Evolutionary conservation across 2,329 filamentous ascomycete species (phyloP).

Genomic region (Scedosporium boydii): DNA sequence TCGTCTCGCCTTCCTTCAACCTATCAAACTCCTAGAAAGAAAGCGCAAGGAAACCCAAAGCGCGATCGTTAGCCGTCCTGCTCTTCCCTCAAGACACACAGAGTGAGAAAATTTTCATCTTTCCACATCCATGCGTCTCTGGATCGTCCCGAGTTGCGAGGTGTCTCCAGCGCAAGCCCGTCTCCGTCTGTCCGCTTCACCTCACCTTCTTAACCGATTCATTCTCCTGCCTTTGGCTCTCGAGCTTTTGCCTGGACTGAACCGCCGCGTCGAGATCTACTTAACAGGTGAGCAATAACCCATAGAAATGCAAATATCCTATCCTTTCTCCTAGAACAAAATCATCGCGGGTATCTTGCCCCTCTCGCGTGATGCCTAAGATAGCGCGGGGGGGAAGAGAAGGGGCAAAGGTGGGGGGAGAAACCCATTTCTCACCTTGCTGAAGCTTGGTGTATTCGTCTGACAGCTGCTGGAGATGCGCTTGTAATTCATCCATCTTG

Average conservation of each 20-base stretch:
- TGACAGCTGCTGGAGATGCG: constrained; percentile 69
- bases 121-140: background rate
- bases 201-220: constrained; percentile 70
- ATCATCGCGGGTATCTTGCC: too few relatives aligned
- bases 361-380: background rate
- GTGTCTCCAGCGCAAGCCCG: too few relatives aligned
- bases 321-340: background rate
- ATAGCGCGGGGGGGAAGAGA: background rate
- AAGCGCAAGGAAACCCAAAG: background rate
- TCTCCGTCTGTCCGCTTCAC: background rate
- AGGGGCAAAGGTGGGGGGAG: background rate
- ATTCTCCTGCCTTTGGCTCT: constrained; percentile 92
- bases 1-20: constrained; percentile 71
- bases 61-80: background rate
- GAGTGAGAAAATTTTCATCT: background rate
- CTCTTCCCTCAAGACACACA: background rate
- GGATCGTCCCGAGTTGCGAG: too few relatives aligned
- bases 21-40: constrained; percentile 67
- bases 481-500: constrained; percentile 65
- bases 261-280: constrained; percentile 72
- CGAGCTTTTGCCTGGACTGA: constrained; percentile 77
- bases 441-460: constrained; percentile 85
- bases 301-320: background rate
- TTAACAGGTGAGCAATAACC: constrained; percentile 2
- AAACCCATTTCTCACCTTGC: constrained; percentile 47